These are phyloP conservation scores for Dryadomyces quercivorus DNA, from an alignment of 2,329 filamentous ascomycete genomes.

Conservation along the genomic window DNA sequence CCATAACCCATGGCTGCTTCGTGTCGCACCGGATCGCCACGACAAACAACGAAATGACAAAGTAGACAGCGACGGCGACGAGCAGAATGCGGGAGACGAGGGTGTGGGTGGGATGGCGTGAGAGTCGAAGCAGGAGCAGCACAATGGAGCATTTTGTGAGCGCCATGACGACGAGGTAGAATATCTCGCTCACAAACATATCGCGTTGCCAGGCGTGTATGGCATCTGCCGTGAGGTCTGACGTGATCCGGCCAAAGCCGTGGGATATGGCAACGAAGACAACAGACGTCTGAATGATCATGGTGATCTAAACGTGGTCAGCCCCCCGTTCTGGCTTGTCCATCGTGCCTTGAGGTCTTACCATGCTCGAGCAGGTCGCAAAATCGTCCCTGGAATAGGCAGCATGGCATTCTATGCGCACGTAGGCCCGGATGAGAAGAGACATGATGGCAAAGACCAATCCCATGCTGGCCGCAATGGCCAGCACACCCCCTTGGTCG, in stretches of 20 bases:
- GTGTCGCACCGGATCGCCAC: slow-evolving; percentile 27
- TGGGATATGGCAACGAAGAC: slow-evolving; percentile 23
- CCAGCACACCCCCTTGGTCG: slow-evolving; percentile 27
- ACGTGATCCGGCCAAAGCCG: slow-evolving; percentile 24
- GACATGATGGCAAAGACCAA: slow-evolving; percentile 25
- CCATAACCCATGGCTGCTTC: slow-evolving; percentile 22
- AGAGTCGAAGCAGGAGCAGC: slow-evolving; percentile 30
- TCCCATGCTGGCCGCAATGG: slow-evolving; percentile 24
- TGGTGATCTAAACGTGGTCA: slow-evolving; percentile 14
- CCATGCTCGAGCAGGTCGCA: slow-evolving; percentile 19
- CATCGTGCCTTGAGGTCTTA: background rate
- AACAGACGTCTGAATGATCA: slow-evolving; percentile 23
- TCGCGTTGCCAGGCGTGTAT: slow-evolving; percentile 18
- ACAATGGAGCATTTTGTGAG: slow-evolving; percentile 30
- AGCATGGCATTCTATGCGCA: slow-evolving; percentile 20
- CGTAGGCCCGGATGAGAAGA: slow-evolving; percentile 25
- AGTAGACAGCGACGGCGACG: slow-evolving; percentile 22
- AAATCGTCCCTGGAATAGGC: slow-evolving; percentile 22
- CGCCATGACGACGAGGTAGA: slow-evolving; percentile 28
- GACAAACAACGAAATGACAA: slow-evolving; percentile 25
- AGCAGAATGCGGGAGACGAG: slow-evolving; percentile 22
- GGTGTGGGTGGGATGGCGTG: slow-evolving; percentile 27
- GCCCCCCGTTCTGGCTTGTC: background rate
- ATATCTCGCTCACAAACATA: slow-evolving; percentile 26
- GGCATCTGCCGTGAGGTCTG: slow-evolving; percentile 12